These are phyloP conservation scores for Russula foetens DNA, from an alignment of 768 basidiomycete species.

Conservation along the genomic window DNA sequence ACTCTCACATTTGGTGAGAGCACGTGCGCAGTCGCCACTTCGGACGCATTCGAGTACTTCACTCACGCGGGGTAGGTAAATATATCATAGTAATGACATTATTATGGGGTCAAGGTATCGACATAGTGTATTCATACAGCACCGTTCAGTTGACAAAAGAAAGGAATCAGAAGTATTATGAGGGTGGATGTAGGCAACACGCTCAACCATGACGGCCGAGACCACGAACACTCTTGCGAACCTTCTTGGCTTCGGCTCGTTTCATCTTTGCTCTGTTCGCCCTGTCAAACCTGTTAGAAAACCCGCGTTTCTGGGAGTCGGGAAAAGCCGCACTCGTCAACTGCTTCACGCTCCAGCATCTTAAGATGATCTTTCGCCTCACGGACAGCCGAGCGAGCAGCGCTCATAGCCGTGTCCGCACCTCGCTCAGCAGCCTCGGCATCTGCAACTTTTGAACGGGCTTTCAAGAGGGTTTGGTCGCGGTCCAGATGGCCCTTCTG, in stretches of 20 bases:
- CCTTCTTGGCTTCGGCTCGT: slow-evolving; percentile 1
- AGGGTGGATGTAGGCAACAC: neutral
- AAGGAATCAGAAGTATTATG: neutral
- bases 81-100: neutral
- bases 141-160: neutral
- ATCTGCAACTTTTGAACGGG: slow-evolving; percentile 34
- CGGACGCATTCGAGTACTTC: too few relatives aligned
- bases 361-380: slow-evolving; percentile 10
- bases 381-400: neutral
- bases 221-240: slow-evolving; percentile 1
- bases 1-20: neutral
- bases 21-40: neutral
- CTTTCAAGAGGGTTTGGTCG: slow-evolving; percentile 33
- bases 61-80: too few relatives aligned
- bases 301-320: neutral
- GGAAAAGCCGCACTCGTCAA: slow-evolving; percentile 3
- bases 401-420: neutral
- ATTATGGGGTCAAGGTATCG: too few relatives aligned
- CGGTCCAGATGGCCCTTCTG: slow-evolving; percentile 19
- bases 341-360: neutral
- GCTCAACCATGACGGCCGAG: slow-evolving; percentile 17
- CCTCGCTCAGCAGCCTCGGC: slow-evolving; percentile 3
- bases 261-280: slow-evolving; percentile 6
- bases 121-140: neutral
- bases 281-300: neutral